Evolutionary conservation across 139 green algal species (phyloP).

Genomic region (Haematococcus sp.): DNA sequence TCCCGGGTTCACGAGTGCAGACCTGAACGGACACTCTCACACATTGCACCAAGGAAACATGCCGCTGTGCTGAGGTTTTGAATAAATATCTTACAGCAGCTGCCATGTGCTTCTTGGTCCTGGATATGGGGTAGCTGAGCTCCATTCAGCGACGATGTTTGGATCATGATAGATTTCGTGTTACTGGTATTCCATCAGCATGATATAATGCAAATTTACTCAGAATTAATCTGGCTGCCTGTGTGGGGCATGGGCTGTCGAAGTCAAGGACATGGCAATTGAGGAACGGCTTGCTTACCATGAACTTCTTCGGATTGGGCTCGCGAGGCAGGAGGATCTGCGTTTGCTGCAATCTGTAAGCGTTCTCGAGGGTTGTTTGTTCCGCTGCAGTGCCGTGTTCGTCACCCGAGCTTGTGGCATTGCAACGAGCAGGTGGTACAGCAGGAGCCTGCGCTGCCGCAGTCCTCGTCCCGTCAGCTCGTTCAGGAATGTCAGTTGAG

Average conservation of each 20-base stretch:
- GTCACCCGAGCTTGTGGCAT: neutral
- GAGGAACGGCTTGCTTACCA: slow-evolving; percentile 3
- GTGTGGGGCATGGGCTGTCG: neutral
- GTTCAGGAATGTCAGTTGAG: slow-evolving; percentile 2
- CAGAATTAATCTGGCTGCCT: neutral
- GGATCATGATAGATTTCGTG: neutral
- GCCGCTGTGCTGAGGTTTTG: no score
- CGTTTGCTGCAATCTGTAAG: slow-evolving; percentile 6
- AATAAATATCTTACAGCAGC: neutral
- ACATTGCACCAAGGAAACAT: no score
- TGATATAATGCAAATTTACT: no score
- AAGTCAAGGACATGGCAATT: neutral
- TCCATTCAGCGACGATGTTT: neutral
- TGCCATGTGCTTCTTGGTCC: no score
- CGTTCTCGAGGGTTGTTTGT: neutral
- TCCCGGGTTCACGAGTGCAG: neutral
- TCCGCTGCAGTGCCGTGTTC: neutral
- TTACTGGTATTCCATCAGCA: no score
- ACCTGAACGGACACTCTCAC: no score
- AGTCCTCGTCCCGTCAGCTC: neutral
- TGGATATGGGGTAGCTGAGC: no score
- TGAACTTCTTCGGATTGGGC: slow-evolving; percentile 2
- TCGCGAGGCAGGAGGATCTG: neutral
- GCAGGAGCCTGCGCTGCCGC: neutral
- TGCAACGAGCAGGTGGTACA: neutral